These are phyloP conservation scores for Prunus fruticosa DNA, from an alignment of 306 rosid species.

Conservation along the genomic window DNA sequence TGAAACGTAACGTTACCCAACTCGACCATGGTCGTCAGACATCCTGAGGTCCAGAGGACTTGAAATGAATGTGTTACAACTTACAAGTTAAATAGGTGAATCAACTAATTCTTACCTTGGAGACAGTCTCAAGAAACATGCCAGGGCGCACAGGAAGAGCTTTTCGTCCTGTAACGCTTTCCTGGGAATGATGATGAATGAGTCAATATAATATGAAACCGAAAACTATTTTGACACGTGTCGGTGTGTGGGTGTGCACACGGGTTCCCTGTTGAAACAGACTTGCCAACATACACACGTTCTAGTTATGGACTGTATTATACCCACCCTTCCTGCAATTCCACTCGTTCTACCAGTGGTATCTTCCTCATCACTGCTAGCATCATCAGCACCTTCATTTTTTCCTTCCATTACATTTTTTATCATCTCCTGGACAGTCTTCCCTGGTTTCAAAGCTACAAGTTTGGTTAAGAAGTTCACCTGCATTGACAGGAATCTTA, in stretches of 20 bases:
- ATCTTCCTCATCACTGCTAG: constrained; percentile 33
- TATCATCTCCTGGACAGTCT: constrained; percentile 76
- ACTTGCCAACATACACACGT: neutral
- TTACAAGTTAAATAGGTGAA: constrained; percentile 3
- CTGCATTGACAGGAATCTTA: constrained; percentile 39
- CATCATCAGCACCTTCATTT: constrained; percentile 79
- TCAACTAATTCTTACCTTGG: constrained; percentile 56
- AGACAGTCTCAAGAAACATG: constrained; percentile 94
- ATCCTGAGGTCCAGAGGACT: constrained; percentile 14
- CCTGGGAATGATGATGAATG: constrained; percentile 37
- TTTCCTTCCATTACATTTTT: constrained; percentile 89
- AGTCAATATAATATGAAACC: neutral
- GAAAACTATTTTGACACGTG: neutral
- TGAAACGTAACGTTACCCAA: constrained; percentile 13
- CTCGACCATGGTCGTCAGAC: neutral
- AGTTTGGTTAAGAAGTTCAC: constrained; percentile 86
- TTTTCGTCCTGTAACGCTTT: constrained; percentile 61
- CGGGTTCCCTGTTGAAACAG: neutral
- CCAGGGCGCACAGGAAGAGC: constrained; percentile 92
- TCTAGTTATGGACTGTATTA: constrained; percentile 13
- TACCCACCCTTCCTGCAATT: constrained; percentile 78
- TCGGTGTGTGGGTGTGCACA: neutral
- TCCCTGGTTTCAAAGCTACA: constrained; percentile 90
- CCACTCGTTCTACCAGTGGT: constrained; percentile 33
- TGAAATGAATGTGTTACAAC: constrained; percentile 8